Percentiles rank a stretch among this genome's conserved stretches.
Conservation (phyloP, 2,329 filamentous ascomycete species). For the Fusarium sp. region DNA sequence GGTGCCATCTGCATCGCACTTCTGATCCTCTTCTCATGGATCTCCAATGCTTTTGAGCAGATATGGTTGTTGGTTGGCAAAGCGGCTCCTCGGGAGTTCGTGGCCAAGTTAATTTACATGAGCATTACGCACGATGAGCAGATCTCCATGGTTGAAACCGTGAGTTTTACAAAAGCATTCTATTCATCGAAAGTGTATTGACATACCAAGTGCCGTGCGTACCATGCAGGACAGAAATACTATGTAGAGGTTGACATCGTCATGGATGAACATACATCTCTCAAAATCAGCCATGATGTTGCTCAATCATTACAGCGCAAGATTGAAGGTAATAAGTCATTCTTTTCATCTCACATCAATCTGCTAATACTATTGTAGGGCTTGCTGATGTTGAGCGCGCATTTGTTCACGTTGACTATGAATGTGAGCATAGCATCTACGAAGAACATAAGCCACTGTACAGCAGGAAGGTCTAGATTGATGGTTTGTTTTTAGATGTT, state of each 20-base stretch:
- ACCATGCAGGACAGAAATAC: neutral
- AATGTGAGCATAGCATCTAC: neutral
- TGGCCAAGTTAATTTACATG: neutral
- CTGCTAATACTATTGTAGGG: neutral
- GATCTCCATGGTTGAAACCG: neutral
- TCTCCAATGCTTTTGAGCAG: neutral
- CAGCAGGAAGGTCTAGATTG: neutral
- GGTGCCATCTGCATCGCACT: neutral
- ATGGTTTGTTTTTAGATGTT: no score
- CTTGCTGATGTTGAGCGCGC: neutral
- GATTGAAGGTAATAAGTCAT: neutral
- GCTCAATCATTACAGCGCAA: neutral
- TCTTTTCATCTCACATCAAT: fast-evolving
- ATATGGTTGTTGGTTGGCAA: neutral
- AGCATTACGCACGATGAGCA: neutral
- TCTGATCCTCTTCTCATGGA: neutral
- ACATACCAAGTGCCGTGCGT: neutral
- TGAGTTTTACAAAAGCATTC: neutral
- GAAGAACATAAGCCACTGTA: slow-evolving; percentile 2
- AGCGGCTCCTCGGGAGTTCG: neutral
- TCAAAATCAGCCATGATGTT: slow-evolving; percentile 4
- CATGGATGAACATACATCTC: neutral
- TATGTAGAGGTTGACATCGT: neutral
- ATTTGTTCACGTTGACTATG: neutral
- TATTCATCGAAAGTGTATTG: fast-evolving